Evolutionary conservation across 768 basidiomycete species (phyloP).

Genomic region (Tylopilus rubrobrunneus): DNA sequence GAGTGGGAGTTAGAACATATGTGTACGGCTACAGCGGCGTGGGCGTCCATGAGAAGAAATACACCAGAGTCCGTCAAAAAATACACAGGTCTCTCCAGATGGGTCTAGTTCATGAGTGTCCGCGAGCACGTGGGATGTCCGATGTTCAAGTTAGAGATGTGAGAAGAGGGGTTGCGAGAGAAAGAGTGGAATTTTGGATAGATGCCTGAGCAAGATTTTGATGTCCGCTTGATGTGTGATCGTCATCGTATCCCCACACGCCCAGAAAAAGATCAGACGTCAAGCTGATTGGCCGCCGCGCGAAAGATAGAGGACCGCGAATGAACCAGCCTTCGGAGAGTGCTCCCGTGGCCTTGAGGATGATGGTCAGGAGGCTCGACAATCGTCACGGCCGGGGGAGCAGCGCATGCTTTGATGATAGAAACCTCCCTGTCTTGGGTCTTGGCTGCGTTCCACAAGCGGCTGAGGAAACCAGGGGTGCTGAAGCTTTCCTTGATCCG

Average conservation of each 20-base stretch:
- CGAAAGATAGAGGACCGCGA: constrained; percentile 45
- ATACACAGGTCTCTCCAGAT: constrained; percentile 6
- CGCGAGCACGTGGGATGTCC: constrained; percentile 16
- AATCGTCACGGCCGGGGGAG: constrained; percentile 18
- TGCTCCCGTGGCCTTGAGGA: constrained; percentile 27
- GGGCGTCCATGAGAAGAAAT: constrained; percentile 24
- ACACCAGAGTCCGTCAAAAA: constrained; percentile 12
- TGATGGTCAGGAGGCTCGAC: constrained; percentile 26
- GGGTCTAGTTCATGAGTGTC: constrained; percentile 17
- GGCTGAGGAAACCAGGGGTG: constrained; percentile 54
- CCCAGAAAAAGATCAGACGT: constrained; percentile 21
- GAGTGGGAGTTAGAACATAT: constrained; percentile 26
- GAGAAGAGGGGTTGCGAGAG: constrained; percentile 20
- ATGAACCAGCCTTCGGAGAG: constrained; percentile 41
- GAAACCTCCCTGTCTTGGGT: constrained; percentile 28
- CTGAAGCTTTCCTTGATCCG: constrained; percentile 37
- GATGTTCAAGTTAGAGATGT: constrained; percentile 25
- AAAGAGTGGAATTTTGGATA: constrained; percentile 19
- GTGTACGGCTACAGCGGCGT: constrained; percentile 27
- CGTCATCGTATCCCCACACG: constrained; percentile 5
- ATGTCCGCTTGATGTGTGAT: constrained; percentile 16
- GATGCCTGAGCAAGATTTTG: constrained; percentile 13
- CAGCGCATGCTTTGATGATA: constrained; percentile 6
- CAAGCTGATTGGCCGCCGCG: constrained; percentile 23
- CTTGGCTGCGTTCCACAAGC: constrained; percentile 69